Evolutionary conservation across 768 basidiomycete genomes (phyloP).

Genomic region (Lyophyllum decastes): DNA sequence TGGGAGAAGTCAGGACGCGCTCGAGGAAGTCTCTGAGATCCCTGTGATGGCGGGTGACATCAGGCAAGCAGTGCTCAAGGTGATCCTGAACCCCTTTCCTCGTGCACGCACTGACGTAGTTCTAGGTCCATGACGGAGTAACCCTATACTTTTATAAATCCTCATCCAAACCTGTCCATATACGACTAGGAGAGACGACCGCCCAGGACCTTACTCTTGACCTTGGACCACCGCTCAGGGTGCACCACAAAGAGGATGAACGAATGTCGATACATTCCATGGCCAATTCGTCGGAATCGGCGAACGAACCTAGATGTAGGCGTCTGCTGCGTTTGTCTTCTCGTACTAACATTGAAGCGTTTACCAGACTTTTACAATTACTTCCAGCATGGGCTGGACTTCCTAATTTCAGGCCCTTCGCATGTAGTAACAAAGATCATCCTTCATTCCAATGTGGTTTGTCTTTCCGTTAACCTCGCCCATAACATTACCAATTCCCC

Average conservation of each 20-base stretch:
- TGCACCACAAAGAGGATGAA: slow-evolving; percentile 88
- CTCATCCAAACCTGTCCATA: slow-evolving; percentile 48
- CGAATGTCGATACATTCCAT: slow-evolving; percentile 82
- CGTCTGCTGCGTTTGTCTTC: neutral
- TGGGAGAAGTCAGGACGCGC: slow-evolving; percentile 58
- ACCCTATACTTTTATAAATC: slow-evolving; percentile 67
- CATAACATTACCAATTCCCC: neutral
- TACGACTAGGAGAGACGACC: slow-evolving; percentile 74
- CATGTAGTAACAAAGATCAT: slow-evolving; percentile 85
- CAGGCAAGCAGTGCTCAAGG: slow-evolving; percentile 67
- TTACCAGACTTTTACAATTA: slow-evolving; percentile 87
- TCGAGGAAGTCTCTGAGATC: slow-evolving; percentile 72
- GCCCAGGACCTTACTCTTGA: slow-evolving; percentile 81
- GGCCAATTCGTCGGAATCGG: slow-evolving; percentile 41
- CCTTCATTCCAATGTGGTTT: slow-evolving; percentile 83
- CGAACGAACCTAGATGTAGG: slow-evolving; percentile 51
- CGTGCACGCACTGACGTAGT: neutral
- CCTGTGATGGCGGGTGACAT: slow-evolving; percentile 74
- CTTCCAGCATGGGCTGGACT: slow-evolving; percentile 88
- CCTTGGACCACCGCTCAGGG: slow-evolving; percentile 73
- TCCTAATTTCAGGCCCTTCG: slow-evolving; percentile 70
- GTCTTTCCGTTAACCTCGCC: slow-evolving; percentile 24
- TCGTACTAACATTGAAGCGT: neutral
- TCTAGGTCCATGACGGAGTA: slow-evolving; percentile 74
- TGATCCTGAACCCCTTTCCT: slow-evolving; percentile 23